Evolutionary conservation across 2,329 filamentous ascomycete species (phyloP).

Genomic region (Madurella fahalii): DNA sequence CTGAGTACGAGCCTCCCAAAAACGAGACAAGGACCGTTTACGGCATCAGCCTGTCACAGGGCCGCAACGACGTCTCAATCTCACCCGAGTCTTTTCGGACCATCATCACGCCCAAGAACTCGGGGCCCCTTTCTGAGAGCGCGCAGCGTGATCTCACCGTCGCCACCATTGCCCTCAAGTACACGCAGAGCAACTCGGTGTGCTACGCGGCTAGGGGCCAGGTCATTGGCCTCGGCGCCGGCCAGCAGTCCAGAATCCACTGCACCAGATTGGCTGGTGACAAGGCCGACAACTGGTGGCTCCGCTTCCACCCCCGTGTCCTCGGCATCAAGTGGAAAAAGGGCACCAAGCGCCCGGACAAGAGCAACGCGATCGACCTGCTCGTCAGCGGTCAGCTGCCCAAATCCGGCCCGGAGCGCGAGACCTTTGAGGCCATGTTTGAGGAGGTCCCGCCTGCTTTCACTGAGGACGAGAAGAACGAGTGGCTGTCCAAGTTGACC

Average conservation of each 20-base stretch:
- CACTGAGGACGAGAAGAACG: slow-evolving; percentile 75
- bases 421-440: slow-evolving; percentile 83
- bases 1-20: slow-evolving; percentile 74
- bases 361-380: slow-evolving; percentile 96
- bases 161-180: slow-evolving; percentile 95
- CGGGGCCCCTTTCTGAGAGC: slow-evolving; percentile 65
- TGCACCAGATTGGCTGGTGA: slow-evolving; percentile 96
- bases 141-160: slow-evolving; percentile 88
- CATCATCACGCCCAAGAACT: slow-evolving; percentile 82
- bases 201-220: slow-evolving; percentile 96
- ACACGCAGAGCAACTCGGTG: slow-evolving; percentile 98
- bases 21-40: slow-evolving; percentile 85
- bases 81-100: slow-evolving; percentile 79
- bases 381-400: slow-evolving; percentile 89
- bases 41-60: slow-evolving; percentile 81
- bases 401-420: slow-evolving; percentile 75
- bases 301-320: slow-evolving; percentile 91
- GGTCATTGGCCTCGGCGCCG: slow-evolving; percentile 88
- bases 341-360: slow-evolving; percentile 92
- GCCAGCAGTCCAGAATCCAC: slow-evolving; percentile 96
- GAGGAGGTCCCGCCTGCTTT: slow-evolving; percentile 83
- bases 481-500: slow-evolving; percentile 78
- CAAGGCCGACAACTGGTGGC: slow-evolving; percentile 99
- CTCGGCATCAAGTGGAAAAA: slow-evolving; percentile 94
- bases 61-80: slow-evolving; percentile 88